Evolutionary conservation across 768 basidiomycete species (phyloP).

Genomic region (Macrocybe gigantea): DNA sequence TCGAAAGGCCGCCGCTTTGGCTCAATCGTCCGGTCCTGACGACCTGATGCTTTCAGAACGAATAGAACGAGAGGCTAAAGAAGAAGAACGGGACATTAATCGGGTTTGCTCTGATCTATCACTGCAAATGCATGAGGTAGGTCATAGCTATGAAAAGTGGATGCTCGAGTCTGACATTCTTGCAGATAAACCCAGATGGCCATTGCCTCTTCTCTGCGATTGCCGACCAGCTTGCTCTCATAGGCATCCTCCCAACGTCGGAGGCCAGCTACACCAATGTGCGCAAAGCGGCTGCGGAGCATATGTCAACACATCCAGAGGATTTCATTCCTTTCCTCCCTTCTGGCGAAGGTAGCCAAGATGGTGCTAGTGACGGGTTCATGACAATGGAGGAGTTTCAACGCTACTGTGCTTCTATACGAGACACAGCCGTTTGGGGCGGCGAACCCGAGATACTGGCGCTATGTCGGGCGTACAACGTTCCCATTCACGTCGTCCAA

Average conservation of each 20-base stretch:
- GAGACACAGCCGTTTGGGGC: conserved; percentile 89
- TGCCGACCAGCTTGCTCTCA: conserved; percentile 83
- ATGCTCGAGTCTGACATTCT: neutral
- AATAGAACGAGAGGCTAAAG: conserved; percentile 56
- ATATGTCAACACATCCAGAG: conserved; percentile 76
- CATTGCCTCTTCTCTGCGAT: conserved; percentile 95
- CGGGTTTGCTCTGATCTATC: conserved; percentile 60
- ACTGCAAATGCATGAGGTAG: conserved; percentile 62
- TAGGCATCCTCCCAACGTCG: conserved; percentile 54
- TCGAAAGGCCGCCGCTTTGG: conserved; percentile 62
- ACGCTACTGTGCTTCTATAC: conserved; percentile 72
- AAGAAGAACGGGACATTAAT: conserved; percentile 62
- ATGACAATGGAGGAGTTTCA: conserved; percentile 65
- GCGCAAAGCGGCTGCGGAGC: conserved; percentile 69
- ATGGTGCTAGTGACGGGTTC: conserved; percentile 57
- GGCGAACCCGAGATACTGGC: conserved; percentile 97
- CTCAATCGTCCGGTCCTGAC: conserved; percentile 42
- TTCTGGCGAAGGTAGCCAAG: conserved; percentile 65
- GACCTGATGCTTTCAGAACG: conserved; percentile 57
- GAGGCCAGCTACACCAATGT: conserved; percentile 56
- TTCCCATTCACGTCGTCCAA: conserved; percentile 91
- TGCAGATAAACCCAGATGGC: conserved; percentile 87
- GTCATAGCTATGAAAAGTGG: conserved; percentile 5
- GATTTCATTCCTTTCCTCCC: conserved; percentile 95
- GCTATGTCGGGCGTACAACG: conserved; percentile 68